Evolutionary conservation across 2,329 filamentous ascomycete species (phyloP), one percentile per base, ranked within the genome.

Genomic region (Thielaviopsis euricoi): DNA sequence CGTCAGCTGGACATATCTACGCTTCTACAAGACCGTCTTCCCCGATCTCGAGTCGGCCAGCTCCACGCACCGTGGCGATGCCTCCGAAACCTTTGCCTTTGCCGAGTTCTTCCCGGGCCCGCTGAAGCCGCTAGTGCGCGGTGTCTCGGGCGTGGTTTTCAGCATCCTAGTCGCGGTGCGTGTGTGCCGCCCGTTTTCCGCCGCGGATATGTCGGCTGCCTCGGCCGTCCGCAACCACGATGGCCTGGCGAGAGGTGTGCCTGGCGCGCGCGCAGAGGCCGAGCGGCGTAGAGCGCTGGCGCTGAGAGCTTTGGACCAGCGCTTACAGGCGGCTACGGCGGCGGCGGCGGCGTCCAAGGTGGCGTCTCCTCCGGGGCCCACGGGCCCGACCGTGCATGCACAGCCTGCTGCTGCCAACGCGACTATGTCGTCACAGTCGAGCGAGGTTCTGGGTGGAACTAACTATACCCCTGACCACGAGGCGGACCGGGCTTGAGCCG

Each of bases 11-110:
- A 88, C 87, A 50, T 97, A 97, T 70, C 82, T 98, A 19, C 88
- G 93, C 64, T 98, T 97, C 76, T 96, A 88, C 76, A 95, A 95
- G 73, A 72, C 76, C 58, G 80, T 84, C 60, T 84, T 85, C 66
- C 81, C 82, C 58, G 82, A 86, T 64, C 79, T 86, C 61, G 82
- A 85, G 64, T 73, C 77, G 13, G 57, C 52, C 19, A 77, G 78
- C 10, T 81, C 85, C 5, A 74, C 78, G 9, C 80, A 95, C 64
- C 86, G 85, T 62, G 93, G 93, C 62, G 93, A 98, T 69, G 88
- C 93, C 40, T 94, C 87, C 70, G 93, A 98, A 71, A 95, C 90
- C 0, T 98, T 98, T 68, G 86, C 90, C 7, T 95, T 98, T 69
- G 85, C 89, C 63, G 89, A 93, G 65, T 95, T 98, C 75, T 97